These are phyloP conservation scores for Coccomyxa sp. DNA, from an alignment of 139 green algal species.

Conservation along the genomic window DNA sequence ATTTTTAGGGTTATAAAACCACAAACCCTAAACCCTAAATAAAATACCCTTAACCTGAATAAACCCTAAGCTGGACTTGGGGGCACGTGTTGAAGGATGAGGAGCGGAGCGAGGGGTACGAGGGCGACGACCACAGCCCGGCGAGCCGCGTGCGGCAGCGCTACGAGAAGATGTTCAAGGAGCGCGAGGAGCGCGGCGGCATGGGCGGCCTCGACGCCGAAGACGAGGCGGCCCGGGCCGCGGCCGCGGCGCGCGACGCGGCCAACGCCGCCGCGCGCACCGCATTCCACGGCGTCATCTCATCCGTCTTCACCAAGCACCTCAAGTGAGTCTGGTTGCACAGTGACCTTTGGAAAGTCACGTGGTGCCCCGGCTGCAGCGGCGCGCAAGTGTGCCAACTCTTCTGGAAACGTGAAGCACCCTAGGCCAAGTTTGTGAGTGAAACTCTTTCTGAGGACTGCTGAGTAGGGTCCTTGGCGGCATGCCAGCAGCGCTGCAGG, in stretches of 20 bases:
- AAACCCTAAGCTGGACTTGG: too few species aligned
- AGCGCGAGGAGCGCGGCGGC: slow-evolving; percentile 11
- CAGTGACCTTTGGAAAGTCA: not conserved
- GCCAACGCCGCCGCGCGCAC: slow-evolving; percentile 37
- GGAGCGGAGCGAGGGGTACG: slow-evolving; percentile 9
- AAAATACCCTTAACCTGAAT: too few species aligned
- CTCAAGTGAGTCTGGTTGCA: slow-evolving; percentile 28
- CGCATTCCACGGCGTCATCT: slow-evolving; percentile 72
- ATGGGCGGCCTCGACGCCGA: not conserved
- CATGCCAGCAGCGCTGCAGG: too few species aligned
- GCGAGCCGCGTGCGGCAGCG: slow-evolving; percentile 19
- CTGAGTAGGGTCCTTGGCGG: too few species aligned
- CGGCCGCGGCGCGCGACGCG: slow-evolving; percentile 16
- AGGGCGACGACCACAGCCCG: slow-evolving; percentile 16
- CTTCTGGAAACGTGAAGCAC: too few species aligned
- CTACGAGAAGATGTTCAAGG: slow-evolving; percentile 35
- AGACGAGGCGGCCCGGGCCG: slow-evolving; percentile 1
- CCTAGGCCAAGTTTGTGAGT: too few species aligned
- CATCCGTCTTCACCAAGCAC: slow-evolving; percentile 70
- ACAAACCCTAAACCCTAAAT: too few species aligned
- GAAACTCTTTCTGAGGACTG: too few species aligned
- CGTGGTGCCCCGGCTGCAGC: too few species aligned
- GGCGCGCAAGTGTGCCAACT: not conserved
- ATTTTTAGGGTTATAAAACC: too few species aligned
- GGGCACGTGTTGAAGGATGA: not conserved